Base-by-base conservation (phyloP, 2,329 filamentous ascomycete genomes). In the Polytolypa hystricis region DNA sequence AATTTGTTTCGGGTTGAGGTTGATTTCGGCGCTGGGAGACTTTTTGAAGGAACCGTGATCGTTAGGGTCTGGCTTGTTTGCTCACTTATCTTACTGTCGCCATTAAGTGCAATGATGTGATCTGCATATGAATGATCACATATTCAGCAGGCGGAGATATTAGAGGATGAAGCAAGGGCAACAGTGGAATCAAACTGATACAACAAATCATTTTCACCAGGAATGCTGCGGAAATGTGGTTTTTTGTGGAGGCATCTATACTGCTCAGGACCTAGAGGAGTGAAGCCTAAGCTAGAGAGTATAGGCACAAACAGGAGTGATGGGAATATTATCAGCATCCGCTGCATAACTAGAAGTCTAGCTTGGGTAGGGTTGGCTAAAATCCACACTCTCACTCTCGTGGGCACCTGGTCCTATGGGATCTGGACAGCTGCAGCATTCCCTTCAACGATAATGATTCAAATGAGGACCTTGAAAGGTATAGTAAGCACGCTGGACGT, bases 221-320 rank as follows among this genome's bases (percentile, higher is more conserved):
- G 55, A 1, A 72, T 48, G 32, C 54, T 58, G 40, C 66, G 56
- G 48, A 68, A 70, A 71, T 62, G 20, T 59, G 55, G 19, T 66
- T 63, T 38, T 69, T 67, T 0, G 68, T 71, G 11, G 62, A 55
- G 7, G 59, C 53, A 44, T 72, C 69, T 5, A 73, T 57, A 3
- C 67, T 67, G 40, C 63, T 69, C n/a, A 73, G 58, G 14, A 65
- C 61, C n/a, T n/a, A n/a, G n/a, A n/a, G n/a, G n/a, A n/a, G n/a
- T n/a, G n/a, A n/a, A n/a, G n/a, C n/a, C n/a, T n/a, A n/a, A n/a
- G n/a, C n/a, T n/a, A n/a, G n/a, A n/a, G n/a, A n/a, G n/a, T n/a
- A n/a, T n/a, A n/a, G n/a, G n/a, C n/a, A n/a, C n/a, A n/a, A n/a
- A n/a, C n/a, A n/a, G n/a, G n/a, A n/a, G n/a, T n/a, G n/a, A n/a